phyloP scores from a whole-genome alignment of 1,284 basidiomycete genomes.

The Austroboletus rostrupii region DNA sequence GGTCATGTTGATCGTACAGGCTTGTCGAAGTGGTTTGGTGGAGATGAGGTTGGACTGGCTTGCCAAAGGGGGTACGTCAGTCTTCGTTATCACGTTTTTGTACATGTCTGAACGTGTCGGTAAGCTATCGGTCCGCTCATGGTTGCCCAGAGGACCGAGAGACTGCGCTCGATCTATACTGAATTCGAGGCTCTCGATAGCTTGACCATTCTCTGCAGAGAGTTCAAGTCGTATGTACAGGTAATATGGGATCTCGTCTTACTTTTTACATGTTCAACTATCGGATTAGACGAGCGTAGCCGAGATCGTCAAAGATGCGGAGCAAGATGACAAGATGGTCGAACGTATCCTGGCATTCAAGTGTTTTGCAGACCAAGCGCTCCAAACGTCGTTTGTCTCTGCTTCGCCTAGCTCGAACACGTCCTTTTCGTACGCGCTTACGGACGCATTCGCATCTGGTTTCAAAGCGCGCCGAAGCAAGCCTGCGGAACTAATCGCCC shows the following conservation, averaged over 20 bases:
- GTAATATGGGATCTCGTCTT: conserved; percentile 32
- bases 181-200: conserved; percentile 62
- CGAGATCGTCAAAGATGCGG: conserved; percentile 54
- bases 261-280: background rate
- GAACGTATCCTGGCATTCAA: conserved; percentile 72
- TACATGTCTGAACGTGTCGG: conserved; percentile 3
- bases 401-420: conserved; percentile 35
- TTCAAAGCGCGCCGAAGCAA: conserved; percentile 82
- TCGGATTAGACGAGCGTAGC: conserved; percentile 46
- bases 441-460: conserved; percentile 76
- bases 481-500: conserved; percentile 94
- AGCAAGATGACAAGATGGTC: conserved; percentile 75
- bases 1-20: conserved; percentile 41
- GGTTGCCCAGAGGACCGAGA: conserved; percentile 44
- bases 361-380: conserved; percentile 42
- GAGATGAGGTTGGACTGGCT: conserved; percentile 53
- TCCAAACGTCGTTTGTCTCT: conserved; percentile 25
- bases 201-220: conserved; percentile 51
- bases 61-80: conserved; percentile 47
- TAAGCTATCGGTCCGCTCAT: conserved; percentile 61
- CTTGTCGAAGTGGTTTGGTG: conserved; percentile 52
- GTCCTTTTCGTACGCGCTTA: conserved; percentile 58
- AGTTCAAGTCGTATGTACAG: conserved; percentile 59
- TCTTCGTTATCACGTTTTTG: background rate
- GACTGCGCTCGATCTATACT: conserved; percentile 57